Percentiles rank a stretch among this genome's conserved stretches.
Conservation (phyloP, 1,284 basidiomycete genomes). For the Trametes hirsuta region DNA sequence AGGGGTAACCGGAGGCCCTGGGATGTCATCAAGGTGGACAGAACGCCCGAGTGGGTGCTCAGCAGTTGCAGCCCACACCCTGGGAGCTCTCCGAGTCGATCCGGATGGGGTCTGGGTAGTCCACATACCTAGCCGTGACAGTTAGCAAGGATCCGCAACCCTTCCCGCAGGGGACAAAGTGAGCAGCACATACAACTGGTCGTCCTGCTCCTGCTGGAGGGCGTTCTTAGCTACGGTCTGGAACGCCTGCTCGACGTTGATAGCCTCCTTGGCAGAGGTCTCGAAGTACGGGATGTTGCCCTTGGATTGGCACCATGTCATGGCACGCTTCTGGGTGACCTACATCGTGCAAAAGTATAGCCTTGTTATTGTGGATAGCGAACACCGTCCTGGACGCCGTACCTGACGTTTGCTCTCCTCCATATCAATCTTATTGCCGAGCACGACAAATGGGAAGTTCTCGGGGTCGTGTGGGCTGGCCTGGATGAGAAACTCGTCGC, state of each 20-base stretch:
- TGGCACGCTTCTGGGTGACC: conserved; percentile 99
- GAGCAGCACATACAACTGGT: conserved; percentile 76
- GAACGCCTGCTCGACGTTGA: conserved; percentile 99
- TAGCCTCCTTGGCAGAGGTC: conserved; percentile 99
- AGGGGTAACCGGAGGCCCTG: conserved; percentile 31
- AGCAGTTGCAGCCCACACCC: conserved; percentile 94
- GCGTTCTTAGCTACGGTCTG: conserved; percentile 99
- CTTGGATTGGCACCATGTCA: conserved; percentile 99
- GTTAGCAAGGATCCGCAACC: conserved; percentile 7
- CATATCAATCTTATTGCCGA: conserved; percentile 99
- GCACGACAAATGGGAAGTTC: conserved; percentile 98
- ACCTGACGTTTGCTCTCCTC: conserved; percentile 99
- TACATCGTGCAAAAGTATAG: conserved; percentile 34
- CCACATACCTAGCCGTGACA: conserved; percentile 75
- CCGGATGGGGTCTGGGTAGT: conserved; percentile 99
- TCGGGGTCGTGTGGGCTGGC: conserved; percentile 98
- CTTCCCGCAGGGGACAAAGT: neutral
- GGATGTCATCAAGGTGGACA: conserved; percentile 19
- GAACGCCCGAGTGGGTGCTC: conserved; percentile 29
- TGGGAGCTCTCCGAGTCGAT: conserved; percentile 94
- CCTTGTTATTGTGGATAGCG: neutral
- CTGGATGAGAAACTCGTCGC: conserved; percentile 97
- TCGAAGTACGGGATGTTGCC: conserved; percentile 99
- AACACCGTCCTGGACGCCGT: conserved; percentile 27
- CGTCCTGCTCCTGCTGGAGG: conserved; percentile 94